Evolutionary conservation across 140 eudicot species (phyloP).

Genomic region (Bidens hawaiensis): DNA sequence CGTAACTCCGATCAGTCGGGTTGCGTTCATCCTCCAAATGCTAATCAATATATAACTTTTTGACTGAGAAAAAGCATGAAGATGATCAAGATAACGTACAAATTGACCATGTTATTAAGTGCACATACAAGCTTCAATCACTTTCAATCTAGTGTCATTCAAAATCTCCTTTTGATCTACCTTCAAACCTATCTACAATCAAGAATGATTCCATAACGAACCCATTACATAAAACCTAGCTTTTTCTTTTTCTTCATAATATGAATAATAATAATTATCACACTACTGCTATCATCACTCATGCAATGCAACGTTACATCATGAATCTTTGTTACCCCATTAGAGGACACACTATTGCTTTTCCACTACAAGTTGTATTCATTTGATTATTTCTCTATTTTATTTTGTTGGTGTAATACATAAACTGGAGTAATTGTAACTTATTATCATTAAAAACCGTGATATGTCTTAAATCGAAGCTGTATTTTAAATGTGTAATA

Average conservation of each 20-base stretch:
- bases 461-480: neutral
- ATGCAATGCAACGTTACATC: conserved; percentile 33
- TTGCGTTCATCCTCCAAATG: conserved; percentile 9
- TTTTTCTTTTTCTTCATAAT: conserved; percentile 21
- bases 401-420: neutral
- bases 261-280: conserved; percentile 17
- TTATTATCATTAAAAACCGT: neutral
- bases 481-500: too few relatives aligned
- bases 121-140: conserved; percentile 23
- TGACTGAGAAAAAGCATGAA: conserved; percentile 16
- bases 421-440: neutral
- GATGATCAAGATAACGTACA: conserved; percentile 28
- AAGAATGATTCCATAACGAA: conserved; percentile 27
- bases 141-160: conserved; percentile 19
- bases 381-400: neutral
- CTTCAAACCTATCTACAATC: conserved; percentile 20
- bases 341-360: conserved; percentile 25
- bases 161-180: conserved; percentile 16
- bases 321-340: conserved; percentile 40
- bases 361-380: conserved; percentile 20
- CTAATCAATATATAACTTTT: conserved; percentile 17
- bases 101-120: conserved; percentile 21
- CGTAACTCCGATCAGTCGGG: neutral
- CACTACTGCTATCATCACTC: conserved; percentile 27
- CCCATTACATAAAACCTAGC: conserved; percentile 23